Conservation (phyloP, 768 basidiomycete genomes). For the Mycena maculata region DNA sequence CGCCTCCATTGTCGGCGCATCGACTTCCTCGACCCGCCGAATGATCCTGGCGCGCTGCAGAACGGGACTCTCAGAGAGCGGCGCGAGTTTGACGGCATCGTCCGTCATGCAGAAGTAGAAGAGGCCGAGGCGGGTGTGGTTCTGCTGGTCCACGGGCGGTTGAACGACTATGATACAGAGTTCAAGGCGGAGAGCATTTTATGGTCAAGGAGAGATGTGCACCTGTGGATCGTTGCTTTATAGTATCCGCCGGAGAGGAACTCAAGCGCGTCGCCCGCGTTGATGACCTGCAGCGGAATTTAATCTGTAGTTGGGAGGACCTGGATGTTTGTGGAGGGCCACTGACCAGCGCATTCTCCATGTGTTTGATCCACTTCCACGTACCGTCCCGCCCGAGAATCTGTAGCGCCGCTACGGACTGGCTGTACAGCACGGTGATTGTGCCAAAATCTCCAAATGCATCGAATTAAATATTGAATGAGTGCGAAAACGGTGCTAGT, state of each 20-base stretch:
- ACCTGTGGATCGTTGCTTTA: conserved; percentile 65
- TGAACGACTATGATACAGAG: conserved; percentile 58
- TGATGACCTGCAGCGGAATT: conserved; percentile 57
- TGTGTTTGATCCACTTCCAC: conserved; percentile 72
- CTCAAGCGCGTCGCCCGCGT: conserved; percentile 69
- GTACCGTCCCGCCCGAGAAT: conserved; percentile 62
- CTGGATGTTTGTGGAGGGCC: background rate
- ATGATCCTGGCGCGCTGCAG: conserved; percentile 57
- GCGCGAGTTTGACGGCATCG: conserved; percentile 60
- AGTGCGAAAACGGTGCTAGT: background rate
- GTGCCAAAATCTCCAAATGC: conserved; percentile 58
- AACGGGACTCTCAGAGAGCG: conserved; percentile 60
- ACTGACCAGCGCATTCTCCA: conserved; percentile 66
- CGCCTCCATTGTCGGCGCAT: conserved; percentile 62
- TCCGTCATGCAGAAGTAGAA: conserved; percentile 70
- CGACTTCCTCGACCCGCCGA: conserved; percentile 48
- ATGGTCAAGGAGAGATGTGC: background rate
- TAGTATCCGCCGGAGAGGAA: conserved; percentile 73
- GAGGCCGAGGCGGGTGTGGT: conserved; percentile 61
- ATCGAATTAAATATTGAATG: background rate
- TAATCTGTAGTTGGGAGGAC: no score
- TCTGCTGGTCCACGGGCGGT: conserved; percentile 66
- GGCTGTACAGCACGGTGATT: conserved; percentile 69
- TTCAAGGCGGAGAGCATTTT: background rate
- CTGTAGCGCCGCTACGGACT: conserved; percentile 69